Evolutionary conservation across 352 stramenopile species (phyloP).

Genomic region (Thalassiosira livingstoniorum): DNA sequence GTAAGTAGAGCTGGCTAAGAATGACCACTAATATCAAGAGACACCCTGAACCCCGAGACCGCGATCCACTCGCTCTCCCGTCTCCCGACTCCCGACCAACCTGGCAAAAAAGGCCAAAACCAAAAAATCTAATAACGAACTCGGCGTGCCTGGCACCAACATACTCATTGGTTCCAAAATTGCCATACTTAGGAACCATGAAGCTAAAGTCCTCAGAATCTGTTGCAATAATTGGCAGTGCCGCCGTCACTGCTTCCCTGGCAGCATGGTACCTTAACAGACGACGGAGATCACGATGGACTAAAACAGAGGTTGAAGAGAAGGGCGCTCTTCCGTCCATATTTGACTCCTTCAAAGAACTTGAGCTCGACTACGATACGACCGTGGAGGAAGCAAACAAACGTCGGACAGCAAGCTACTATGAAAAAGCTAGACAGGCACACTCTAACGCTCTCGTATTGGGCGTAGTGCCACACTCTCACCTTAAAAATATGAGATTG

Average conservation of each 20-base stretch:
- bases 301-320: slow-evolving; percentile 24
- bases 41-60: no score
- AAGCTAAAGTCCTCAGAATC: background rate
- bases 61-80: no score
- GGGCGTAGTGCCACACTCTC: slow-evolving; percentile 32
- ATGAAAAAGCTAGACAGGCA: slow-evolving; percentile 58
- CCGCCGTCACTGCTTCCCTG: background rate
- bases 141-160: no score
- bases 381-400: slow-evolving; percentile 67
- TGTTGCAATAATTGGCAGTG: background rate
- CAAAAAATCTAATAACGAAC: no score
- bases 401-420: slow-evolving; percentile 58
- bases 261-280: background rate
- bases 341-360: slow-evolving; percentile 60
- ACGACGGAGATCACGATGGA: background rate
- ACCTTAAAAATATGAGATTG: slow-evolving; percentile 32
- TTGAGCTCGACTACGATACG: slow-evolving; percentile 39
- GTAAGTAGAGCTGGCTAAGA: no score
- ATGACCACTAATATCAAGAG: no score
- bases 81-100: no score
- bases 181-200: no score
- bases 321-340: slow-evolving; percentile 39
- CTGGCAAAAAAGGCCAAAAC: no score
- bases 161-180: no score
- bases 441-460: slow-evolving; percentile 49